Conservation (phyloP, 176 grass and related monocot species). For the Stipa capillata region DNA sequence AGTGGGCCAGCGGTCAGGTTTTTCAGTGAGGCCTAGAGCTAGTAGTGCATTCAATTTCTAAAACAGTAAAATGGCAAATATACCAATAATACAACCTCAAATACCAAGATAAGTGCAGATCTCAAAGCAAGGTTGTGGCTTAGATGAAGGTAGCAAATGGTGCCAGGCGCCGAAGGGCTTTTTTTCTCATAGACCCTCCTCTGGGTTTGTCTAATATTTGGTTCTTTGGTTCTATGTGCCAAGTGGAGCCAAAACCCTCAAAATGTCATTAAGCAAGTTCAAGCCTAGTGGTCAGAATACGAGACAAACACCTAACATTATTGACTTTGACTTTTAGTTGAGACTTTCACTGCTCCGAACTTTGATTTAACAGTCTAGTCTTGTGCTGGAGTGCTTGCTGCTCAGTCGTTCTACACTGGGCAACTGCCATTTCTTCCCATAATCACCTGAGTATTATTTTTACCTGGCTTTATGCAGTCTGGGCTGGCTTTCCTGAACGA, state of each 20-base stretch:
- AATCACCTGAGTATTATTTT: not conserved
- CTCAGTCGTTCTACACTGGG: not conserved
- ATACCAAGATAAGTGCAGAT: no score
- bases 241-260: not conserved
- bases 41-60: no score
- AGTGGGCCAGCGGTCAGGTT: no score
- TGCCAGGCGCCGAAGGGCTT: no score
- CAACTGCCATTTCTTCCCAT: not conserved
- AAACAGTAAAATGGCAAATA: no score
- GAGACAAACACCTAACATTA: not conserved
- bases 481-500: constrained; percentile 75
- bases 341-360: not conserved
- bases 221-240: not conserved
- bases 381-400: not conserved
- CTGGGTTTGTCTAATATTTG: not conserved
- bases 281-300: not conserved
- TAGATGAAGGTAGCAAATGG: no score
- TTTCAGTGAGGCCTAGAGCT: no score
- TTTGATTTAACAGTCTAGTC: not conserved
- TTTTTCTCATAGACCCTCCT: not conserved
- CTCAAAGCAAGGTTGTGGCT: no score
- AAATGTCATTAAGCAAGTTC: not conserved
- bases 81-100: no score
- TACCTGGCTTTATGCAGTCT: constrained; percentile 35
- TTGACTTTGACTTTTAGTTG: not conserved